Conservation (phyloP, 805 yeast genomes). For the Novakomyces olei region DNA sequence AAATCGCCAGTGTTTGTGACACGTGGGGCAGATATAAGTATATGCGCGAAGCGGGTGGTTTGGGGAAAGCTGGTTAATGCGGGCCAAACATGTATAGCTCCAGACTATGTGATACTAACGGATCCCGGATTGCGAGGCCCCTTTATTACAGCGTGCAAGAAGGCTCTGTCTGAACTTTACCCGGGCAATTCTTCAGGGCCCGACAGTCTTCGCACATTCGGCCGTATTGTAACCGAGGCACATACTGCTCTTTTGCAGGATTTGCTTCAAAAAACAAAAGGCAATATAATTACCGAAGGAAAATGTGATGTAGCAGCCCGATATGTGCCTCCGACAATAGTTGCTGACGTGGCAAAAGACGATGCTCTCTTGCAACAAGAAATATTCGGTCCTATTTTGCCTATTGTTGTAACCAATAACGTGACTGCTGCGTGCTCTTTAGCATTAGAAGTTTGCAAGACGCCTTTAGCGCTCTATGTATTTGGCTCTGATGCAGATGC, state of each 20-base stretch:
- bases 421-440: slow-evolving; percentile 23
- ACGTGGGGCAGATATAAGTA: slow-evolving; percentile 19
- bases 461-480: slow-evolving; percentile 64
- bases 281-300: slow-evolving; percentile 14
- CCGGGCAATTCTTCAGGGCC: slow-evolving; percentile 16
- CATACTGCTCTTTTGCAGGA: slow-evolving; percentile 28
- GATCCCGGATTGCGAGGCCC: slow-evolving; percentile 24
- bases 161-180: slow-evolving; percentile 25
- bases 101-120: slow-evolving; percentile 43
- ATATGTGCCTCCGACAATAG: slow-evolving; percentile 51
- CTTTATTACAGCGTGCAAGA: slow-evolving; percentile 23
- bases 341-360: slow-evolving; percentile 36
- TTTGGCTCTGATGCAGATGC: slow-evolving; percentile 26
- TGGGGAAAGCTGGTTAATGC: slow-evolving; percentile 65
- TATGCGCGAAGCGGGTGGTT: slow-evolving; percentile 36
- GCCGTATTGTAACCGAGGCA: slow-evolving; percentile 38
- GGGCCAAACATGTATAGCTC: slow-evolving; percentile 83
- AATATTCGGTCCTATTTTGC: slow-evolving; percentile 69
- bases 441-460: slow-evolving; percentile 28
- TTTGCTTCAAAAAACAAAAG: slow-evolving; percentile 19
- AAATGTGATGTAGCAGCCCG: slow-evolving; percentile 17
- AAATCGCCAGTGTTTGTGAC: slow-evolving; percentile 68
- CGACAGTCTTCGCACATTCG: slow-evolving; percentile 20
- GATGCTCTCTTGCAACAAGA: slow-evolving; percentile 60
- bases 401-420: slow-evolving; percentile 34